Evolutionary conservation across 495 filamentous ascomycete species (phyloP), one percentile per base, ranked within the genome.

Genomic region (Xylaria castorea): DNA sequence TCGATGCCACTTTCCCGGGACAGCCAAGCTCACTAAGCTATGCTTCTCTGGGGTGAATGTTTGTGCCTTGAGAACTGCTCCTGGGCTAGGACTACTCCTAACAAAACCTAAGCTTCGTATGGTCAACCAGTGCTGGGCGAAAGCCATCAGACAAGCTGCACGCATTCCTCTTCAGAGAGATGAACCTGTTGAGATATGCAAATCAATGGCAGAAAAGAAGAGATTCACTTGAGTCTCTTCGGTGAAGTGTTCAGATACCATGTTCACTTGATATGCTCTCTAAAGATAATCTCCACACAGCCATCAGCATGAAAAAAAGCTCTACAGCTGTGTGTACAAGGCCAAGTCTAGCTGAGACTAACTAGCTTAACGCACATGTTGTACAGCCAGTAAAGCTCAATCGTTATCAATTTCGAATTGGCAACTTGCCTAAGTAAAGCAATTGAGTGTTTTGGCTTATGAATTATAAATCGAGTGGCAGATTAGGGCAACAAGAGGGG

Each of bases 381-480:
- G 42, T 44, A 57, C 11, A 16, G 66, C 48, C 14, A 30, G 22
- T 11, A 22, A 27, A 46, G 48, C 27, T 69, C 30, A 16, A 22
- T 50, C 32, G 38, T 1, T 34, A 50, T 34, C 18, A 14, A 11
- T 51, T n/a, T 34, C 27, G 44, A 66, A 7, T 22, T 61, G 67
- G 67, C 61, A 65, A n/a, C 14, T 65, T 65, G 69, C 36, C 69
- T 42, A 14, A n/a, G n/a, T n/a, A n/a, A 38, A 16, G 53, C 36
- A 42, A 55, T 27, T 16, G n/a, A 27, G 34, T 16, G 48, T 30
- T 4, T 14, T 64, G 18, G 58, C 12, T 42, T 63, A 53, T 64
- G 58, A 42, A 38, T 53, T 46, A 71, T 71, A 27, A 8, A 71
- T 40, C 14, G 30, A 44, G 22, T 14, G 6, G 25, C n/a, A 22